Evolutionary conservation across 768 basidiomycete genomes (phyloP).

Genomic region (Lentinus brumalis): DNA sequence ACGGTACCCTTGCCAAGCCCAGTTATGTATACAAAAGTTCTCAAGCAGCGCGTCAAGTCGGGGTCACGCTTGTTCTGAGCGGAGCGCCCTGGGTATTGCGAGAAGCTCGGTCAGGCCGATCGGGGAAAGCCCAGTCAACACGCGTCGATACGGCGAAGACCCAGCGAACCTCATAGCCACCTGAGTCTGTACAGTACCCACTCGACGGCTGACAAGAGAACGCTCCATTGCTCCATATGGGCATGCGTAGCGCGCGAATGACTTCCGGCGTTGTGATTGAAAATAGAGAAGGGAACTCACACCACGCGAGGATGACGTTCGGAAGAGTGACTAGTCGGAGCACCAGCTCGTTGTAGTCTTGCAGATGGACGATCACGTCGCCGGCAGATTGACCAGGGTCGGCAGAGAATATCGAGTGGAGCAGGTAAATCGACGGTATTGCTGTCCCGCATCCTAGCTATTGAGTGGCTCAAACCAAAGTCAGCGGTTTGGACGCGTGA

Average conservation of each 20-base stretch:
- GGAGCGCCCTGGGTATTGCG: too few relatives aligned
- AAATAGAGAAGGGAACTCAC: constrained; percentile 45
- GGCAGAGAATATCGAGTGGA: constrained; percentile 57
- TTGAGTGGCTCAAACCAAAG: not conserved
- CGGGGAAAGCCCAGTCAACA: too few relatives aligned
- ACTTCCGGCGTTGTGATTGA: too few relatives aligned
- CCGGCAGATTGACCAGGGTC: constrained; percentile 21
- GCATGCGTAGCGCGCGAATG: not conserved
- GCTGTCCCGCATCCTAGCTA: constrained; percentile 95
- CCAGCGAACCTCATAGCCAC: too few relatives aligned
- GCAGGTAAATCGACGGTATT: constrained; percentile 75
- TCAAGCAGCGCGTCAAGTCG: too few relatives aligned
- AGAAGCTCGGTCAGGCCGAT: too few relatives aligned
- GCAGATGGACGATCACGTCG: constrained; percentile 68
- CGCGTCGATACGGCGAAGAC: too few relatives aligned
- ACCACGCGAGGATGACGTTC: constrained; percentile 81
- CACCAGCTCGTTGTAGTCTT: constrained; percentile 90
- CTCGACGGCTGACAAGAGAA: not conserved
- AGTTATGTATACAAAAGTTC: too few relatives aligned
- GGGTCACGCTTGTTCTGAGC: too few relatives aligned
- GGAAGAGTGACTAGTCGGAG: constrained; percentile 78
- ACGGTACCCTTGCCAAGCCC: too few relatives aligned
- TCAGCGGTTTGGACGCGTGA: not conserved
- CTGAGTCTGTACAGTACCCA: too few relatives aligned
- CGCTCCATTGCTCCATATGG: not conserved